Evolutionary conservation across 1,284 basidiomycete species (phyloP), one percentile per base, ranked within the genome.

Genomic region (Heimioporus punctisporus): DNA sequence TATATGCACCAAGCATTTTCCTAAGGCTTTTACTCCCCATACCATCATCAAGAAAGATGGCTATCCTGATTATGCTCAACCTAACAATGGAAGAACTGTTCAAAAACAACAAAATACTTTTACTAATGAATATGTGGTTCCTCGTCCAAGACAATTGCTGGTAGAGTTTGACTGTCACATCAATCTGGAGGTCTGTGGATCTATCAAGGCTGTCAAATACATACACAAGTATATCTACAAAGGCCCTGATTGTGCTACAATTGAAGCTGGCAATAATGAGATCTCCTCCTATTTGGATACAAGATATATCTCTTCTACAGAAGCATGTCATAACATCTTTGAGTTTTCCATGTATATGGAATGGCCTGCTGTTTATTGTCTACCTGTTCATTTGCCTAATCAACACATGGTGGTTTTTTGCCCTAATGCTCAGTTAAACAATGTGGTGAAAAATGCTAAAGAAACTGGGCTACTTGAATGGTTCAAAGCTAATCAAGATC

Each of bases 141-240:
- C 57, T 23, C 47, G 58, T 58, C 39, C 51, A 1, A 58, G 52
- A 31, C n/a, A 54, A 6, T 30, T 58, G 0, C 8, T 59, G 46
- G 56, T 55, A 0, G 1, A 69, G 19, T 78, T 70, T 45, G 42
- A 73, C 24, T 80, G 79, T 53, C 81, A 84, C 56, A 78, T 83
- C 56, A 83, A 84, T 56, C 59, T 78, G 2, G 72, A 77, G 46
- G 72, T 48, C 46, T 62, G 56, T 42, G 59, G 48, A 0, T 62
- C 60, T 1, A 57, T 76, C 46, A 65, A 63, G 25, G 59, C 71
- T 3, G 55, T 75, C 58, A 76, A 76, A 45, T 79, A 78, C 25
- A 68, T 77, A 8, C 63, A 69, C 64, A 80, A 80, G 43, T 80
- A 80, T 53, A 68, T 79, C 11, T 71, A 76, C 60, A 80, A 80